Conservation (phyloP, 495 filamentous ascomycete genomes). For the Aspergillus carlsbadensis region DNA sequence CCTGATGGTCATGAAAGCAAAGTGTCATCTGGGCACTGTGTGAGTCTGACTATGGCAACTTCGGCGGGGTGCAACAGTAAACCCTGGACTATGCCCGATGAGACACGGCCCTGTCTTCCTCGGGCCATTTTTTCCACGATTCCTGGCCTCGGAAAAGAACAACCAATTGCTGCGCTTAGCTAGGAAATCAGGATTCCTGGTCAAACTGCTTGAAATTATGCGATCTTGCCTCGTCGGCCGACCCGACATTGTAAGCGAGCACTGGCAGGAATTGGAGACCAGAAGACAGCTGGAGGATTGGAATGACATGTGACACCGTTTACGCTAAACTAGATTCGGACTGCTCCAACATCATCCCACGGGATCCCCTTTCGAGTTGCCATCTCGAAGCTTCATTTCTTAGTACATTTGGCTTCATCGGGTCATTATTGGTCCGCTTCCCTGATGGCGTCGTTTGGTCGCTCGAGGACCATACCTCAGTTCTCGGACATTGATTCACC, state of each 20-base stretch:
- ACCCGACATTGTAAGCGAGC: too few species aligned
- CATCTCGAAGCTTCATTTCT: not conserved
- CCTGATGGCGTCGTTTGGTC: conserved; percentile 9
- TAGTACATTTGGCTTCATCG: too few species aligned
- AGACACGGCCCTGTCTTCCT: conserved; percentile 4
- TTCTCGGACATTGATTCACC: conserved; percentile 16
- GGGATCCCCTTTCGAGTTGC: too few species aligned
- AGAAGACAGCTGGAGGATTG: too few species aligned
- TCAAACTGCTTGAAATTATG: conserved; percentile 7
- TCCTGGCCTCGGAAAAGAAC: conserved; percentile 4
- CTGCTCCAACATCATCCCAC: too few species aligned
- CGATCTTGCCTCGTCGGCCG: not conserved
- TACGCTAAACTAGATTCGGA: too few species aligned
- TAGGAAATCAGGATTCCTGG: conserved; percentile 3
- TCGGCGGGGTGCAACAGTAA: not conserved
- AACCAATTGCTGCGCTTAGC: not conserved
- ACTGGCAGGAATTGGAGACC: too few species aligned
- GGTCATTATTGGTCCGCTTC: not conserved
- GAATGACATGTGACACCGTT: too few species aligned
- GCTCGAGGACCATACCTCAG: conserved; percentile 8
- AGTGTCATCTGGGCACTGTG: not conserved
- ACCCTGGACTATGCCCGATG: conserved; percentile 1
- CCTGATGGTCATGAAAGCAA: not conserved
- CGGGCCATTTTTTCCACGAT: not conserved
- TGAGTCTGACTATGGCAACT: not conserved